Percentiles rank a stretch among this genome's conserved stretches.
Evolutionary conservation across 257 asterid genomes (phyloP).

Genomic region (Solanum paucissectum): DNA sequence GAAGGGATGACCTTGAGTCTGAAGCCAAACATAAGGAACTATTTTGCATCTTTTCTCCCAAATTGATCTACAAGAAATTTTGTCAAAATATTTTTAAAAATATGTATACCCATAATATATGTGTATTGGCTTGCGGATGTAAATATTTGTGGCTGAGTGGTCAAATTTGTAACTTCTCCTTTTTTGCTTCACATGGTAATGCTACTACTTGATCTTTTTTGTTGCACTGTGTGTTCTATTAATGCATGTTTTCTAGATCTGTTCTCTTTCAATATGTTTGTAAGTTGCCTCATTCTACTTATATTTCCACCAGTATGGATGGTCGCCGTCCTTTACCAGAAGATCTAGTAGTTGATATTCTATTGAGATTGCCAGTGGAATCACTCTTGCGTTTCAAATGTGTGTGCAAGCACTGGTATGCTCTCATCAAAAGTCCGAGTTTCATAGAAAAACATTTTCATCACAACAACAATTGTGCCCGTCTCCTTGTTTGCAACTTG

Average conservation of each 20-base stretch:
- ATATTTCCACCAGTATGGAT: neutral
- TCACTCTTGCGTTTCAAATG: constrained; percentile 19
- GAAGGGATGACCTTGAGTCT: neutral
- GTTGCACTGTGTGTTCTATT: neutral
- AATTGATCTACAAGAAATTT: neutral
- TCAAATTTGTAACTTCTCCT: neutral
- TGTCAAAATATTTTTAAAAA: neutral
- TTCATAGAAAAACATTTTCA: constrained; percentile 15
- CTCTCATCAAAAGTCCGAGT: constrained; percentile 19
- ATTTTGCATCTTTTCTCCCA: neutral
- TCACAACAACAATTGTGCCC: constrained; percentile 18
- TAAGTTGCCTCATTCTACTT: neutral
- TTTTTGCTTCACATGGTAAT: neutral
- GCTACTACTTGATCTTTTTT: neutral
- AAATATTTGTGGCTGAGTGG: neutral
- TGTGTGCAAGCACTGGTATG: constrained; percentile 29
- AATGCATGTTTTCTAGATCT: neutral
- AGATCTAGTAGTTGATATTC: constrained; percentile 23
- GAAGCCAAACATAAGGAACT: neutral
- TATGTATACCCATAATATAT: neutral
- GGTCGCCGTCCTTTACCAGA: constrained; percentile 2
- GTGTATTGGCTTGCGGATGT: neutral
- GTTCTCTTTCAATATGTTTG: neutral
- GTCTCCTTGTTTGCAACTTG: constrained; percentile 15
- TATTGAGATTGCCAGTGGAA: constrained; percentile 25